Evolutionary conservation across 2,329 filamentous ascomycete species (phyloP).

Genomic region (Pseudogymnoascus sp.): DNA sequence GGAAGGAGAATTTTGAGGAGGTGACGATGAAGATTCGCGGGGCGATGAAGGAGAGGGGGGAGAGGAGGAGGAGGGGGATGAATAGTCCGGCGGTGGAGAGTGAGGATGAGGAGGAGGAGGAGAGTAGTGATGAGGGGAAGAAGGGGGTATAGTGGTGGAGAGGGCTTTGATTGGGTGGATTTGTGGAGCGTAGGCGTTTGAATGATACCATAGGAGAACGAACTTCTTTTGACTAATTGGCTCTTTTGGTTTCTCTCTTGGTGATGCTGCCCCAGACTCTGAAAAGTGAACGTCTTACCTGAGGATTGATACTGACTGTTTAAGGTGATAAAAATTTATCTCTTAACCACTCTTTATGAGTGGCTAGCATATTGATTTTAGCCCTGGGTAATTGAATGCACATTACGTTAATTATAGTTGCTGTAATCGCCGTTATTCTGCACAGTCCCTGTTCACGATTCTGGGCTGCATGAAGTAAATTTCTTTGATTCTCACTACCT

Average conservation of each 20-base stretch:
- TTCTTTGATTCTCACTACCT: neutral
- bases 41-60: slow-evolving; percentile 72
- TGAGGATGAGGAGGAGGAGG: slow-evolving; percentile 36
- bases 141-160: neutral
- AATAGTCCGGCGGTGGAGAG: slow-evolving; percentile 30
- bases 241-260: too few relatives aligned
- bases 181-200: neutral
- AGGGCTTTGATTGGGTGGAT: neutral
- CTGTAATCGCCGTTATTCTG: neutral
- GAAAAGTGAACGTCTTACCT: too few relatives aligned
- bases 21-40: slow-evolving; percentile 75
- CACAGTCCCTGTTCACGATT: neutral
- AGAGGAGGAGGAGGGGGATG: slow-evolving; percentile 39
- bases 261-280: too few relatives aligned
- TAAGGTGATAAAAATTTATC: neutral
- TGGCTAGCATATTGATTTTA: neutral
- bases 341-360: neutral
- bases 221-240: neutral
- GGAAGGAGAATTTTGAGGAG: slow-evolving; percentile 66
- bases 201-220: neutral
- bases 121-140: slow-evolving; percentile 28
- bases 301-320: neutral
- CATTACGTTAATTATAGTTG: neutral
- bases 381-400: neutral
- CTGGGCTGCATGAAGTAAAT: too few relatives aligned